Base-by-base conservation (phyloP, 306 rosid genomes). In the Bauhinia variegata region DNA sequence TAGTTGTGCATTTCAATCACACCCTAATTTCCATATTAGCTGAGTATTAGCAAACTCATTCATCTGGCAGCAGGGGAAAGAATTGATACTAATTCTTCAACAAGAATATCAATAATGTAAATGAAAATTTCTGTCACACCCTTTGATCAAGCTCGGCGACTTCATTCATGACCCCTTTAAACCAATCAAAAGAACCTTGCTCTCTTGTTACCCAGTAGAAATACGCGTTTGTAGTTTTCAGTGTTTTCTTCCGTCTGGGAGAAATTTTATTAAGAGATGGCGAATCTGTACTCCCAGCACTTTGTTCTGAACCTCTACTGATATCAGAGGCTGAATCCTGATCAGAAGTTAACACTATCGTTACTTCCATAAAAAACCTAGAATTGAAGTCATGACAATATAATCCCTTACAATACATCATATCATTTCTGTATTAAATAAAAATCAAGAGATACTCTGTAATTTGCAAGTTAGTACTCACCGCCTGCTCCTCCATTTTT, bases 1-100 rank as follows among this genome's bases (percentile, higher is more conserved):
- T 90, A 90, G 88, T 95, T 95, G 81, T 95, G 99, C 99, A 95
- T 95, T 85, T 95, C 99, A 80, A 95, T 95, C 39, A 95, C 97
- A 63, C 99, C 99, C 99, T 95, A 65, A 65, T 76, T 60, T 81
- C 51, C 75, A 78, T 47, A 67, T 55, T 72, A 19, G 49, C 62
- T 74, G 39, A 77, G 28, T 11, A 56, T 73, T 64, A 73, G 62
- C 72, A 59, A 77, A 52, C 51, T 66, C 59, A 73, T 52, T 77
- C 67, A 60, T 57, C 62, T 59, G 28, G 28, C 47, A 43, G 23
- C 41, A 70, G 33, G 63, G 54, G 54, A 44, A 70, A 46, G 11
- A 28, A 73, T 31, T 38, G 48, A 62, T 31, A 36, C 53, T 44
- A 37, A 28, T 61, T 70, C 58, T 23, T 28, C 50, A 41, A 10